A percentile compares a stretch with the other conserved stretches of the same genome.
phyloP scores from a whole-genome alignment of 371 early-diverging fungal genomes.

The Rhizopus delemar region DNA sequence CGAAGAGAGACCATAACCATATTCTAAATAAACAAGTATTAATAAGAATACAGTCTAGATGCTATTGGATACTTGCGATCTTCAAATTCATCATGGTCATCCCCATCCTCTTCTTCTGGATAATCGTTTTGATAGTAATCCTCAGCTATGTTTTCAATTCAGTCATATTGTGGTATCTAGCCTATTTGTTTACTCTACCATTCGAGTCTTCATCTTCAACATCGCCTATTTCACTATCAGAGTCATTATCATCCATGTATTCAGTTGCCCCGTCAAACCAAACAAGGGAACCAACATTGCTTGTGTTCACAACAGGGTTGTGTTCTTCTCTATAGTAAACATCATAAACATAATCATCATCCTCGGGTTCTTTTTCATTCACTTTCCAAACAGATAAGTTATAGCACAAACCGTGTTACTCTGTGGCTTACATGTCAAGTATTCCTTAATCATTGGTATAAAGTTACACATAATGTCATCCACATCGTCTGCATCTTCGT shows the following conservation, averaged over 20 bases:
- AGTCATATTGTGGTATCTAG: background rate
- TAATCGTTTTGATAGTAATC: slow-evolving; percentile 68
- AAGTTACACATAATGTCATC: slow-evolving; percentile 72
- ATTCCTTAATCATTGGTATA: slow-evolving; percentile 75
- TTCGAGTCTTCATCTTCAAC: slow-evolving; percentile 65
- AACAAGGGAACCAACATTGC: slow-evolving; percentile 52
- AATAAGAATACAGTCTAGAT: background rate
- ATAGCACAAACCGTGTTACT: too few relatives aligned
- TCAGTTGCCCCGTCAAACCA: slow-evolving; percentile 58
- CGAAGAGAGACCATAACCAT: slow-evolving; percentile 27
- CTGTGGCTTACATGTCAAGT: slow-evolving; percentile 54
- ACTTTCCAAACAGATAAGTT: slow-evolving; percentile 31
- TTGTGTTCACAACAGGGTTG: slow-evolving; percentile 19
- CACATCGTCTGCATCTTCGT: slow-evolving; percentile 42
- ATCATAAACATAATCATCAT: slow-evolving; percentile 62
- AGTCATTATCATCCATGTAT: slow-evolving; percentile 53
- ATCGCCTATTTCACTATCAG: slow-evolving; percentile 56
- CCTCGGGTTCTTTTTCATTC: slow-evolving; percentile 28
- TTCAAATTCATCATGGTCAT: slow-evolving; percentile 46
- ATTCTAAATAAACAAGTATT: slow-evolving; percentile 15
- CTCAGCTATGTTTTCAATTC: slow-evolving; percentile 47
- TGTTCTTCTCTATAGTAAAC: slow-evolving; percentile 59
- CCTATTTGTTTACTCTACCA: slow-evolving; percentile 28
- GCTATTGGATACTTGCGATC: slow-evolving; percentile 34
- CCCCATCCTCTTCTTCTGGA: slow-evolving; percentile 53